Conservation (phyloP, 2,329 filamentous ascomycete species). For the Claviceps purpurea region DNA sequence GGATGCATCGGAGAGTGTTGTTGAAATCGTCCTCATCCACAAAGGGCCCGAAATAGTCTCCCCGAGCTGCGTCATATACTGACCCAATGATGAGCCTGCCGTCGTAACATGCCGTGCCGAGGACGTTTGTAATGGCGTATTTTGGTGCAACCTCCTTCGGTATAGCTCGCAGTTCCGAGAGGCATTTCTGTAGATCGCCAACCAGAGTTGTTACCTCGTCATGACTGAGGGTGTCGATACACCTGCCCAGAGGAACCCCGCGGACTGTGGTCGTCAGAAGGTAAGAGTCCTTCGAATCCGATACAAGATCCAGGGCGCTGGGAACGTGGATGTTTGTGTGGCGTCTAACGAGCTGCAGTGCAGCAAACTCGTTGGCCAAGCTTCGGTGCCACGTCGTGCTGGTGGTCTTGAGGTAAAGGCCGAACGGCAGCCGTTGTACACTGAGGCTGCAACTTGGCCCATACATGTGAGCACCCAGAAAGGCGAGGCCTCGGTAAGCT, state of each 20-base stretch:
- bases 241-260: no score
- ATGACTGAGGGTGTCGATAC: no score
- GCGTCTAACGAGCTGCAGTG: conserved; percentile 2
- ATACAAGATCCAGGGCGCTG: conserved; percentile 1
- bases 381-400: background rate
- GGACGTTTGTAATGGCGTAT: background rate
- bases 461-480: conserved; percentile 3
- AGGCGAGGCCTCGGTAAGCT: conserved; percentile 1
- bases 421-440: conserved; percentile 10
- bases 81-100: background rate
- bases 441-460: conserved; percentile 6
- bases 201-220: no score
- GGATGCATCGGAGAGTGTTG: background rate
- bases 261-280: no score
- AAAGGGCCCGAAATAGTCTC: conserved; percentile 7
- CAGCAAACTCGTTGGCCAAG: conserved; percentile 4
- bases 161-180: no score
- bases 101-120: conserved; percentile 3
- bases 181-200: no score
- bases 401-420: conserved; percentile 8
- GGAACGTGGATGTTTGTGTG: conserved; percentile 2
- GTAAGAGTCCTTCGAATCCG: background rate
- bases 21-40: conserved; percentile 7
- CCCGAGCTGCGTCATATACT: background rate
- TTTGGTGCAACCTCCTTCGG: background rate